Evolutionary conservation across 306 rosid species (phyloP).

Genomic region (Prunus padus): DNA sequence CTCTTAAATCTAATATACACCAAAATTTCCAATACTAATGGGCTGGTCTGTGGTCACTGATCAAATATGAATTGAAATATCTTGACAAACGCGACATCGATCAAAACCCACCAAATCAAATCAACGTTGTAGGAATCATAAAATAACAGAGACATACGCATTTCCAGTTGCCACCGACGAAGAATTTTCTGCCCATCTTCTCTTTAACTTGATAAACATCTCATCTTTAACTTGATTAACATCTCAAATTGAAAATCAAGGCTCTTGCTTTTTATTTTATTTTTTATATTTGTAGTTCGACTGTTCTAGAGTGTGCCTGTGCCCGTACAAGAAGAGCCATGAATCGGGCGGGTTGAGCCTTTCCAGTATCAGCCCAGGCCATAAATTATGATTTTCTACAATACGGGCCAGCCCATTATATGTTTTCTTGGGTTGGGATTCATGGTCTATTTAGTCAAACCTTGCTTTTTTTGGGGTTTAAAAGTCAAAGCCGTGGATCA

Average conservation of each 20-base stretch:
- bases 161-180: conserved; percentile 97
- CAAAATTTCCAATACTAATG: neutral
- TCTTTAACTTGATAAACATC: neutral
- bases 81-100: neutral
- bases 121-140: neutral
- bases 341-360: neutral
- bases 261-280: neutral
- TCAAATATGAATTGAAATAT: neutral
- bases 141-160: conserved; percentile 51
- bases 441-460: no score
- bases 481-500: no score
- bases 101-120: neutral
- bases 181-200: conserved; percentile 69
- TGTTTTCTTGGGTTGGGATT: neutral
- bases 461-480: no score
- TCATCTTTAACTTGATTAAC: neutral
- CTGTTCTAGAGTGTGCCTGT: neutral
- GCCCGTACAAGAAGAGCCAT: neutral
- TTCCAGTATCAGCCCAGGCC: neutral
- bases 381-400: no score
- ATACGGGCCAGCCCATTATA: neutral
- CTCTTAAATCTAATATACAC: neutral
- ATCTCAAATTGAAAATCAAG: neutral
- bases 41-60: neutral
- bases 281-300: neutral